Conservation (phyloP, 495 filamentous ascomycete species). For the Parathielavia appendiculata region DNA sequence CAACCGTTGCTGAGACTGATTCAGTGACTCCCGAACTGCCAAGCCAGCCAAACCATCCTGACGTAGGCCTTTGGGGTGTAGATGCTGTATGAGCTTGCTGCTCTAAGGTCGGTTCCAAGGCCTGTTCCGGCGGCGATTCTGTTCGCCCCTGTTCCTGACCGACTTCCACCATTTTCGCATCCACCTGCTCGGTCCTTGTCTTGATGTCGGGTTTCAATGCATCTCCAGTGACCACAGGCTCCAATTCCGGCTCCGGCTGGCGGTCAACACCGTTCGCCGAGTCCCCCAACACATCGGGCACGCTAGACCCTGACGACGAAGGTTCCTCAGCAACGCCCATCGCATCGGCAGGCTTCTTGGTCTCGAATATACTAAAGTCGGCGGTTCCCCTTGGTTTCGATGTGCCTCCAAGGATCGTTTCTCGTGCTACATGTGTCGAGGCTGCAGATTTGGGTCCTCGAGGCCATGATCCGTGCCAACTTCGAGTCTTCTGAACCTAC, state of each 20-base stretch:
- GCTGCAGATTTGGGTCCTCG: slow-evolving; percentile 61
- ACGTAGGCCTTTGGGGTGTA: slow-evolving; percentile 36
- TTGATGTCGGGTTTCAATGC: slow-evolving; percentile 7
- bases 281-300: slow-evolving; percentile 24
- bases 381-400: slow-evolving; percentile 34
- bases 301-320: slow-evolving; percentile 23
- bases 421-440: slow-evolving; percentile 69
- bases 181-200: slow-evolving; percentile 8
- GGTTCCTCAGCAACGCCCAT: slow-evolving; percentile 25
- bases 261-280: background rate
- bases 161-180: slow-evolving; percentile 8
- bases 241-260: background rate
- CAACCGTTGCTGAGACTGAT: slow-evolving; percentile 23
- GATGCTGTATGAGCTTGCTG: slow-evolving; percentile 11
- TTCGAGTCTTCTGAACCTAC: slow-evolving; percentile 51
- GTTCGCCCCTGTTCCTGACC: slow-evolving; percentile 1
- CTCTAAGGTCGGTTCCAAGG: slow-evolving; percentile 11
- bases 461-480: slow-evolving; percentile 67
- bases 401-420: slow-evolving; percentile 62
- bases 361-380: slow-evolving; percentile 46
- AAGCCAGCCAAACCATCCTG: slow-evolving; percentile 58
- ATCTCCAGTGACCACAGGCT: background rate
- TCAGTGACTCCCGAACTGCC: slow-evolving; percentile 31
- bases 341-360: slow-evolving; percentile 33
- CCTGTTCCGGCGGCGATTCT: slow-evolving; percentile 1